These are phyloP conservation scores for Zasmidium angulare DNA, from an alignment of 2,329 filamentous ascomycete species.

Conservation along the genomic window DNA sequence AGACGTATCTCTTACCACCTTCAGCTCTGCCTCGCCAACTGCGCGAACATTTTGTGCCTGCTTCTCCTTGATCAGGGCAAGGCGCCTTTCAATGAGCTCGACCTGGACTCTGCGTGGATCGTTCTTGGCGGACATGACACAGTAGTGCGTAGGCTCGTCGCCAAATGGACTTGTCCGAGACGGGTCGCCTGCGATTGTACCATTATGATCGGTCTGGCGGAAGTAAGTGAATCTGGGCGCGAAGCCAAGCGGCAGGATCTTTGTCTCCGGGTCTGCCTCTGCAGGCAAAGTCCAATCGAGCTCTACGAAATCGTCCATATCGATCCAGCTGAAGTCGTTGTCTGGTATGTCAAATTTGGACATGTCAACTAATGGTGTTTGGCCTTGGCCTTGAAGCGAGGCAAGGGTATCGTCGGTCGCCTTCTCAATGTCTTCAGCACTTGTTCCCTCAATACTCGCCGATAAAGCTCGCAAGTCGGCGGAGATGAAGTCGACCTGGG, in stretches of 20 bases:
- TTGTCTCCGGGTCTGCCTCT: slow-evolving; percentile 86
- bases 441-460: slow-evolving; percentile 80
- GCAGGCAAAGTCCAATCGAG: slow-evolving; percentile 93
- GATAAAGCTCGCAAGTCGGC: slow-evolving; percentile 93
- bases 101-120: slow-evolving; percentile 87
- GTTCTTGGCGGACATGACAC: slow-evolving; percentile 74
- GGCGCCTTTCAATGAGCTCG: slow-evolving; percentile 76
- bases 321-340: slow-evolving; percentile 93
- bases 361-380: slow-evolving; percentile 58
- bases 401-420: slow-evolving; percentile 63
- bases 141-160: slow-evolving; percentile 88
- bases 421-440: slow-evolving; percentile 69
- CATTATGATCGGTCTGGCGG: slow-evolving; percentile 88
- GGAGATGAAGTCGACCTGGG: slow-evolving; percentile 85
- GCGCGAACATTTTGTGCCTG: slow-evolving; percentile 71
- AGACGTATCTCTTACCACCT: slow-evolving; percentile 55
- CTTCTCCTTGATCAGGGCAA: slow-evolving; percentile 76
- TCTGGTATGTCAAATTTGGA: slow-evolving; percentile 95
- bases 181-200: slow-evolving; percentile 75
- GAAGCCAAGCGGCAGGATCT: slow-evolving; percentile 87
- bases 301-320: slow-evolving; percentile 99
- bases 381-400: slow-evolving; percentile 55
- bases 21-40: slow-evolving; percentile 73
- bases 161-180: slow-evolving; percentile 87
- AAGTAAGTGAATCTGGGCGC: slow-evolving; percentile 97